Percentiles rank a stretch among this genome's conserved stretches.
Conservation (phyloP, 495 filamentous ascomycete species). For the Trichocladium antarcticum region DNA sequence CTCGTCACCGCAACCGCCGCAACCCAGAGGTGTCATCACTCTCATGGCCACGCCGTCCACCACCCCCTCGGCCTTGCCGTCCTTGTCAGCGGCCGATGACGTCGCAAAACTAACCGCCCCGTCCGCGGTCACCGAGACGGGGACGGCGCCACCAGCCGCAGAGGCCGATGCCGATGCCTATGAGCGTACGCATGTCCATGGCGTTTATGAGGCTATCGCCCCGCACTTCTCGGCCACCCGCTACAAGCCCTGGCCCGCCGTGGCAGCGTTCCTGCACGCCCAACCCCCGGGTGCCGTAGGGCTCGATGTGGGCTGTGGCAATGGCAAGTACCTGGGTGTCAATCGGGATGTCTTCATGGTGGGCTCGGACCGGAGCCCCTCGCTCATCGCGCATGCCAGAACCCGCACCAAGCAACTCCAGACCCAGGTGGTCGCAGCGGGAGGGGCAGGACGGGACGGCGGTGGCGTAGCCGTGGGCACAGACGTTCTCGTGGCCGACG, state of each 20-base stretch:
- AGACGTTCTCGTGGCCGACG: constrained; percentile 57
- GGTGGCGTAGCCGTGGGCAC: constrained; percentile 13
- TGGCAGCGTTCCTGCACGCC: constrained; percentile 64
- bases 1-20: neutral
- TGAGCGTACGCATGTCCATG: constrained; percentile 79
- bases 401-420: constrained; percentile 46
- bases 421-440: constrained; percentile 1
- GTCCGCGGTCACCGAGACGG: constrained; percentile 7
- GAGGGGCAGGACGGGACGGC: constrained; percentile 4
- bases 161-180: constrained; percentile 42
- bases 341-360: constrained; percentile 72
- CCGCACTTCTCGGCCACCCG: constrained; percentile 89
- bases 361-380: constrained; percentile 75
- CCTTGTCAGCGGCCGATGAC: constrained; percentile 21
- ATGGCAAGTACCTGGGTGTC: constrained; percentile 86
- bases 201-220: constrained; percentile 90
- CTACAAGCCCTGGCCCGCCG: constrained; percentile 96
- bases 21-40: too few relatives aligned
- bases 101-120: constrained; percentile 22
- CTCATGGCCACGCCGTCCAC: constrained; percentile 5
- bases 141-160: constrained; percentile 8
- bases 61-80: constrained; percentile 21
- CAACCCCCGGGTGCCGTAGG: constrained; percentile 65
- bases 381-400: constrained; percentile 63
- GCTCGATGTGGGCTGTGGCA: constrained; percentile 87